Conservation (phyloP, 148 eudicot species). For the Camellia sinensis region DNA sequence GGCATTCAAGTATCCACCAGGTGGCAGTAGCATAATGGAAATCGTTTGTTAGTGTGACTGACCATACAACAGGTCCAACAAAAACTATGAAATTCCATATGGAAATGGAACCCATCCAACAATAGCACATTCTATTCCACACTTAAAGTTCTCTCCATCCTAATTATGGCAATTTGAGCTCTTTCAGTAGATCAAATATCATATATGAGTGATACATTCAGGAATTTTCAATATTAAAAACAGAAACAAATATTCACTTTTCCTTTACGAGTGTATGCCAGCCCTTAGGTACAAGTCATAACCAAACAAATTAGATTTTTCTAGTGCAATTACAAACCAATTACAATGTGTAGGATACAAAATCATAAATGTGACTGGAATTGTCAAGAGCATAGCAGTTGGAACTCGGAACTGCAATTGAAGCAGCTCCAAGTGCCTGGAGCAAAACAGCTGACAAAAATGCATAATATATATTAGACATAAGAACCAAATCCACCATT, state of each 20-base stretch:
- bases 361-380: conserved; percentile 80
- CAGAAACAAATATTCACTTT: not conserved
- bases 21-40: not conserved
- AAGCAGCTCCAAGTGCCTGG: conserved; percentile 43
- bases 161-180: not conserved
- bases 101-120: not conserved
- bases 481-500: not conserved
- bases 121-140: too few relatives aligned
- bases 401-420: conserved; percentile 67
- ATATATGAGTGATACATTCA: not conserved
- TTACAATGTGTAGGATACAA: conserved; percentile 61
- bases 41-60: not conserved
- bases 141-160: not conserved
- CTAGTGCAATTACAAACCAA: not conserved
- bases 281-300: not conserved
- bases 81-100: not conserved
- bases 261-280: not conserved
- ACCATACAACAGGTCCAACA: not conserved
- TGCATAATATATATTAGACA: not conserved
- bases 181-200: too few relatives aligned
- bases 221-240: not conserved
- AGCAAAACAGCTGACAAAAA: conserved; percentile 44
- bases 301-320: not conserved
- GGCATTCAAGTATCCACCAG: not conserved
- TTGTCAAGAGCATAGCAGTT: conserved; percentile 81